A percentile compares a stretch with the other conserved stretches of the same genome.
Conservation (phyloP, 306 rosid species). For the Sphenostylis stenocarpa region DNA sequence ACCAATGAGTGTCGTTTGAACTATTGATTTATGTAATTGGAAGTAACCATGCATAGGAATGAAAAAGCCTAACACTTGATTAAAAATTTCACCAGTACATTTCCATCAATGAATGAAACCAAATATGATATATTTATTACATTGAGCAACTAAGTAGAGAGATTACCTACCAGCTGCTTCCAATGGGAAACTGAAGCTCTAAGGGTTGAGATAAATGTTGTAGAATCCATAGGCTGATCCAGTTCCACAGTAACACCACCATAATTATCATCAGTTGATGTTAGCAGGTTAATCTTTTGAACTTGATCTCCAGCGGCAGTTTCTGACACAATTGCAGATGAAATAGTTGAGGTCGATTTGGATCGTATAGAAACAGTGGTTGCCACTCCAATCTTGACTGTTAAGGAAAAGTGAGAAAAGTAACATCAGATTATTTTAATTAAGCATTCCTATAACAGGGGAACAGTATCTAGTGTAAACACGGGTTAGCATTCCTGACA, state of each 20-base stretch:
- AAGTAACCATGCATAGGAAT: neutral
- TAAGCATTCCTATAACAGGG: slow-evolving; percentile 7
- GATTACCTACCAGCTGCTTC: slow-evolving; percentile 76
- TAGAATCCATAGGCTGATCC: slow-evolving; percentile 54
- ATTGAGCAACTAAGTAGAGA: neutral
- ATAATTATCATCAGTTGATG: slow-evolving; percentile 50
- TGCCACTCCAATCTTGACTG: slow-evolving; percentile 26
- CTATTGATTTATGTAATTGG: no score
- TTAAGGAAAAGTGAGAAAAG: slow-evolving; percentile 11
- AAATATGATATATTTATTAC: neutral
- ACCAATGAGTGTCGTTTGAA: no score
- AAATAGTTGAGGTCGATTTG: slow-evolving; percentile 33
- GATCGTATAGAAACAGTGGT: slow-evolving; percentile 15
- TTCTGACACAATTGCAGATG: slow-evolving; percentile 33
- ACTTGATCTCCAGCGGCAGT: slow-evolving; percentile 33
- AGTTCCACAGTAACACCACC: slow-evolving; percentile 71
- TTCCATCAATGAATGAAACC: slow-evolving; percentile 13
- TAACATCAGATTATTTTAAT: slow-evolving; percentile 6
- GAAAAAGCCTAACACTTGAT: neutral
- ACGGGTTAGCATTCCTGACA: slow-evolving; percentile 9
- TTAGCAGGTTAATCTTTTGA: slow-evolving; percentile 38
- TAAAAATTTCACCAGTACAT: neutral
- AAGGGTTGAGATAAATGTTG: slow-evolving; percentile 46
- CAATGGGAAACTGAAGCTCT: slow-evolving; percentile 68
- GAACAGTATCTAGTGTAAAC: neutral